These are phyloP conservation scores for Lophium mytilinum DNA, from an alignment of 495 filamentous ascomycete species.

Conservation along the genomic window DNA sequence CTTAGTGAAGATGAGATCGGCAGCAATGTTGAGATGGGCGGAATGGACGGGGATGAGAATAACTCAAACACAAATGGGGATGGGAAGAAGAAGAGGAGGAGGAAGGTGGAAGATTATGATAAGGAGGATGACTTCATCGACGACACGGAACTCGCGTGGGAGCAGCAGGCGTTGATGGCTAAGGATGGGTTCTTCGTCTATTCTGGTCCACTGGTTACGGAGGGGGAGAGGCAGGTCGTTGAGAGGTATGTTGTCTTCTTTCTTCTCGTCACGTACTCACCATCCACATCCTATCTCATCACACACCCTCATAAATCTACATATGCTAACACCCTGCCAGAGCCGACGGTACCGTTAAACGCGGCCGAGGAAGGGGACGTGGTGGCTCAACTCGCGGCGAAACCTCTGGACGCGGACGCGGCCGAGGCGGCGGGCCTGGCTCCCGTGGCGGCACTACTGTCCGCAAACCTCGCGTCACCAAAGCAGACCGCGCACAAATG, in stretches of 20 bases:
- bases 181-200: constrained; percentile 56
- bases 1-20: constrained; percentile 27
- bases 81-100: constrained; percentile 61
- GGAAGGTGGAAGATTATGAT: constrained; percentile 93
- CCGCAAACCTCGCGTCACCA: constrained; percentile 72
- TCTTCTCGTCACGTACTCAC: neutral
- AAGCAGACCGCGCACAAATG: constrained; percentile 56
- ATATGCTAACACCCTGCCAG: constrained; percentile 40
- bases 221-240: constrained; percentile 79
- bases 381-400: constrained; percentile 41
- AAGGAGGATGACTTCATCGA: constrained; percentile 96
- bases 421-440: constrained; percentile 59
- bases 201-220: constrained; percentile 48
- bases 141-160: constrained; percentile 91
- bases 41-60: constrained; percentile 35
- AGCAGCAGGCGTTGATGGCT: constrained; percentile 87
- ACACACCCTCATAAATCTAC: neutral
- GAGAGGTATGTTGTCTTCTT: constrained; percentile 49
- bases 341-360: constrained; percentile 66
- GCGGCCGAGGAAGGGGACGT: constrained; percentile 66
- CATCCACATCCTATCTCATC: neutral
- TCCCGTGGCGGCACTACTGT: constrained; percentile 68
- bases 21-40: constrained; percentile 72
- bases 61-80: constrained; percentile 43
- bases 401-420: constrained; percentile 34